phyloP scores from a whole-genome alignment of 169 alveolate genomes.

The Perkinsus olseni region DNA sequence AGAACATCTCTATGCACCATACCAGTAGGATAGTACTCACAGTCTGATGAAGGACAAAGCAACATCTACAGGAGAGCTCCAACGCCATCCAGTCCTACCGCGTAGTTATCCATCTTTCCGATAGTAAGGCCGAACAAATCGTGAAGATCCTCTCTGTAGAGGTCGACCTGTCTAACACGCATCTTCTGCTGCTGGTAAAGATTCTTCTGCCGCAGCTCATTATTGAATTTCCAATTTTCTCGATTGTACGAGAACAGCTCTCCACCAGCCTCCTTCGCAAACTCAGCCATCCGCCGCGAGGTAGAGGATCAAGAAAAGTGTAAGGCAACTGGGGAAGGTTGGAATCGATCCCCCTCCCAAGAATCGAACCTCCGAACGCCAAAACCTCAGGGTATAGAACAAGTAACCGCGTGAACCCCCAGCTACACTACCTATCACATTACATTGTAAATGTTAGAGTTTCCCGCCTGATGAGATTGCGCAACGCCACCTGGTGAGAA shows the following conservation, averaged over 20 bases:
- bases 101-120: not conserved
- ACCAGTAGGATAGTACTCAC: not conserved
- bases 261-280: no score
- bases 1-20: not conserved
- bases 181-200: slow-evolving; percentile 6
- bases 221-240: not conserved
- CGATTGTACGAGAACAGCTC: not conserved
- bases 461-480: no score
- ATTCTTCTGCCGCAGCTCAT: slow-evolving; percentile 3
- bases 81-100: not conserved
- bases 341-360: no score
- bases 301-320: no score
- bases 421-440: no score
- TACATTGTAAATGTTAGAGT: no score
- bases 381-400: no score
- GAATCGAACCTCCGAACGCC: no score
- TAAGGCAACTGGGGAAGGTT: no score
- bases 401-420: no score
- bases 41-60: not conserved
- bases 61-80: not conserved
- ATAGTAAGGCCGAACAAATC: not conserved
- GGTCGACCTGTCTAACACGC: not conserved
- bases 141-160: not conserved
- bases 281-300: no score
- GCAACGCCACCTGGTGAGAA: no score